phyloP scores from a whole-genome alignment of 1,284 basidiomycete species.

The Fistulinella cinereoalba region DNA sequence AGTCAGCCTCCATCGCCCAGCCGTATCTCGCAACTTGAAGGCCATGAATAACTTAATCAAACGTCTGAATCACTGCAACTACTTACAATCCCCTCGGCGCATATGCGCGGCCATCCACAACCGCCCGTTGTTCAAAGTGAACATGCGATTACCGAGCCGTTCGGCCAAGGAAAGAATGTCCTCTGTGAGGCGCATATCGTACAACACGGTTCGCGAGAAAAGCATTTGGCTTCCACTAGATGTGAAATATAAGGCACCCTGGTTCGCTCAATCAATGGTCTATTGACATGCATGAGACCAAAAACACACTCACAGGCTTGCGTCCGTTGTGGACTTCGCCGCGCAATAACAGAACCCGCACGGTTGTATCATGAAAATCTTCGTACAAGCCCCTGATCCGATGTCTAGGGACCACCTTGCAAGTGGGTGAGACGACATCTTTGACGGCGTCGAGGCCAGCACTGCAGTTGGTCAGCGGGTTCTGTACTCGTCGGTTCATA shows the following conservation, averaged over 20 bases:
- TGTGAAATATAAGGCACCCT: conserved; percentile 43
- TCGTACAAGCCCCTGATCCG: conserved; percentile 39
- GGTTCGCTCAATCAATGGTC: neutral
- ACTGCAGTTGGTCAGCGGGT: conserved; percentile 24
- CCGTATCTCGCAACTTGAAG: conserved; percentile 23
- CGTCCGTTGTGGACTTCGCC: conserved; percentile 42
- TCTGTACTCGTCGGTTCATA: neutral
- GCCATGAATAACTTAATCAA: conserved; percentile 1
- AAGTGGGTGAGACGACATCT: conserved; percentile 36
- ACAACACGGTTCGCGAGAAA: conserved; percentile 39
- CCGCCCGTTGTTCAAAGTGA: conserved; percentile 33
- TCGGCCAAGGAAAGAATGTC: conserved; percentile 35
- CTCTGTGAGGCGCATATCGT: conserved; percentile 33
- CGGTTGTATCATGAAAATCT: conserved; percentile 35
- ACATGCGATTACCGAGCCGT: conserved; percentile 36
- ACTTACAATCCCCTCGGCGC: conserved; percentile 46
- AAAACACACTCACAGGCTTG: conserved; percentile 37
- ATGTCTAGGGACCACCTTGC: conserved; percentile 35
- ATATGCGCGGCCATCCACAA: conserved; percentile 49
- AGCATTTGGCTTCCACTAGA: conserved; percentile 28
- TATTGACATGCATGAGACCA: neutral
- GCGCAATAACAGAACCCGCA: conserved; percentile 38
- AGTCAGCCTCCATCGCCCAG: conserved; percentile 39
- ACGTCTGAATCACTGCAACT: neutral
- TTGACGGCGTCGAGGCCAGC: conserved; percentile 40